Evolutionary conservation across 495 filamentous ascomycete species (phyloP).

Genomic region (Tetracladium setigerum): DNA sequence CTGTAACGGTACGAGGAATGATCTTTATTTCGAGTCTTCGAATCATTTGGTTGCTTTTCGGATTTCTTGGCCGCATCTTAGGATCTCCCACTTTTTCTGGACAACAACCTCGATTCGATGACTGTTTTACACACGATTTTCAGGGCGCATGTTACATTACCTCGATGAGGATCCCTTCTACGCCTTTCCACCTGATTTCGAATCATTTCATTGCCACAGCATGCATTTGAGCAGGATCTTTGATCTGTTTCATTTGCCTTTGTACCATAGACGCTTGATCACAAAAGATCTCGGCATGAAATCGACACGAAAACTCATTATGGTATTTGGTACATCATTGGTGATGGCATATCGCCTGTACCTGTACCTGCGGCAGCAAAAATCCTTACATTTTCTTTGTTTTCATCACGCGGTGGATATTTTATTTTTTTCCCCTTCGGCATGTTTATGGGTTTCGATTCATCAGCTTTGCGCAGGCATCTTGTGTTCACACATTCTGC

Average conservation of each 20-base stretch:
- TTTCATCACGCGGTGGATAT: slow-evolving; percentile 4
- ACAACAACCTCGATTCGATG: slow-evolving; percentile 8
- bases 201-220: slow-evolving; percentile 12
- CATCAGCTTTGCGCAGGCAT: slow-evolving; percentile 12
- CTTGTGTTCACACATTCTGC: slow-evolving; percentile 18
- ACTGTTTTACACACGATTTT: slow-evolving; percentile 26
- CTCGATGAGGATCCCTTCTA: slow-evolving; percentile 7
- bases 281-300: slow-evolving; percentile 21
- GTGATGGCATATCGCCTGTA: slow-evolving; percentile 22
- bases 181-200: slow-evolving; percentile 13
- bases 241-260: slow-evolving; percentile 10
- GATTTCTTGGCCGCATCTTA: background rate
- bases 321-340: slow-evolving; percentile 20
- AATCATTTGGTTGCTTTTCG: slow-evolving; percentile 4
- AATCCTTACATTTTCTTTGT: slow-evolving; percentile 6
- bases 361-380: slow-evolving; percentile 17
- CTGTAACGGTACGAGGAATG: slow-evolving; percentile 26
- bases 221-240: slow-evolving; percentile 13
- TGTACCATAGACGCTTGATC: slow-evolving; percentile 22
- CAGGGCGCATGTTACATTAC: slow-evolving; percentile 24
- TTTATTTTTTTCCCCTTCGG: slow-evolving; percentile 4
- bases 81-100: background rate
- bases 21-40: slow-evolving; percentile 17
- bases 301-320: slow-evolving; percentile 14
- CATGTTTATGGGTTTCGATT: slow-evolving; percentile 16